Evolutionary conservation across 2,329 filamentous ascomycete species (phyloP).

Genomic region (Hypoxylon sp.): DNA sequence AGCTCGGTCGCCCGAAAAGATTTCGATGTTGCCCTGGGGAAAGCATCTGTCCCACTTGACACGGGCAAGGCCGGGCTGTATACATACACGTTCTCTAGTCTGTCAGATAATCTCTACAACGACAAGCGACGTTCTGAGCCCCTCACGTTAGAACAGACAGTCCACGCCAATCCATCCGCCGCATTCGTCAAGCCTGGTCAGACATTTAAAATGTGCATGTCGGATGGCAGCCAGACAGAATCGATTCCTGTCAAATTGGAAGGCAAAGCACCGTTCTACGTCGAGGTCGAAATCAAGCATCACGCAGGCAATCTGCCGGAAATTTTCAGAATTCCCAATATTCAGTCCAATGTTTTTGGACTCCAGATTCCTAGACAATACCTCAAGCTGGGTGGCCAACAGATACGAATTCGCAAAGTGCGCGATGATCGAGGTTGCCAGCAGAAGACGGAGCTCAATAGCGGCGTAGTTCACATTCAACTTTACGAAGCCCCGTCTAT

Average conservation of each 20-base stretch:
- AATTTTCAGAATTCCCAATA: constrained; percentile 82
- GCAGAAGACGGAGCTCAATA: constrained; percentile 76
- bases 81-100: constrained; percentile 84
- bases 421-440: constrained; percentile 89
- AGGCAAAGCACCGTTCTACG: constrained; percentile 85
- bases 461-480: constrained; percentile 86
- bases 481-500: constrained; percentile 95
- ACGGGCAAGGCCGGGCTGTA: constrained; percentile 85
- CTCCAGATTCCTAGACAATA: constrained; percentile 87
- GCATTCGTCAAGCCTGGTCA: constrained; percentile 87
- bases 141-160: constrained; percentile 80
- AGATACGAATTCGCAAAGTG: constrained; percentile 89
- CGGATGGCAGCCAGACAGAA: constrained; percentile 84
- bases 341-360: constrained; percentile 78
- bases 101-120: constrained; percentile 88
- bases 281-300: constrained; percentile 95
- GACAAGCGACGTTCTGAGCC: constrained; percentile 73
- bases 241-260: constrained; percentile 87
- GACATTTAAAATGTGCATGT: constrained; percentile 94
- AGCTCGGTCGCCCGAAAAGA: constrained; percentile 74
- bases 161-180: constrained; percentile 85
- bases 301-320: constrained; percentile 84
- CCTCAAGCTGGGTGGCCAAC: constrained; percentile 88
- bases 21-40: constrained; percentile 80
- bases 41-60: constrained; percentile 85